Evolutionary conservation across 1,284 basidiomycete genomes (phyloP).

Genomic region (Fomitopsis betulina): DNA sequence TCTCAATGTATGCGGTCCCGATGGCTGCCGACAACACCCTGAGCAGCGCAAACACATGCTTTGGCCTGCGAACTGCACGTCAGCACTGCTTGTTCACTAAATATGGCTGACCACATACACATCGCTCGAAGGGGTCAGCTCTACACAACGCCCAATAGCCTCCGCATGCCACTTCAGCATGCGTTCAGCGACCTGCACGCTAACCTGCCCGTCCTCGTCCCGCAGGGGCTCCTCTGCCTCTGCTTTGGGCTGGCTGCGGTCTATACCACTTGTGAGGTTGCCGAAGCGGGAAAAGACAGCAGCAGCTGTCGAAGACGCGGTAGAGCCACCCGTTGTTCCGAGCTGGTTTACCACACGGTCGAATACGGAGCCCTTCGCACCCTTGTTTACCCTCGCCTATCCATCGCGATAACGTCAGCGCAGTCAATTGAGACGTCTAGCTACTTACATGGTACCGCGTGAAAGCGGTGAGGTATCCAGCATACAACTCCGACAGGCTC

Average conservation of each 20-base stretch:
- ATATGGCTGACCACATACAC: constrained; percentile 52
- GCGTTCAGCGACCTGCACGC: constrained; percentile 74
- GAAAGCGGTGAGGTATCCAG: constrained; percentile 71
- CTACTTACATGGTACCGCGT: constrained; percentile 83
- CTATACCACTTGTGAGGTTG: constrained; percentile 56
- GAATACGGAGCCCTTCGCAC: constrained; percentile 74
- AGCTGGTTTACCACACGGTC: constrained; percentile 93
- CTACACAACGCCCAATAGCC: constrained; percentile 87
- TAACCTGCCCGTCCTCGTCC: constrained; percentile 80
- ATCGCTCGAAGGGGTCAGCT: constrained; percentile 76
- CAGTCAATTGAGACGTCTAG: background rate
- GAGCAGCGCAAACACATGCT: constrained; percentile 84
- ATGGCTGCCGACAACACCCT: constrained; percentile 89
- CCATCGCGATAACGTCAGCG: background rate
- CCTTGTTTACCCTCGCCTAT: constrained; percentile 75
- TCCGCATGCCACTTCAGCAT: constrained; percentile 98
- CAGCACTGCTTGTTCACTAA: constrained; percentile 4
- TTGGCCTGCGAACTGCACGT: constrained; percentile 53
- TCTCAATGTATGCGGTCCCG: constrained; percentile 84
- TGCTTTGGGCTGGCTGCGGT: constrained; percentile 47
- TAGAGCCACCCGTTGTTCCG: constrained; percentile 56
- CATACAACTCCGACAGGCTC: constrained; percentile 83
- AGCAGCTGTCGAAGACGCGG: constrained; percentile 75
- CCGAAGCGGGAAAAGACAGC: constrained; percentile 81
- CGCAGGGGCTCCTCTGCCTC: constrained; percentile 60